Conservation (phyloP, 202 grass and related monocot genomes). For the Digitaria exilis region DNA sequence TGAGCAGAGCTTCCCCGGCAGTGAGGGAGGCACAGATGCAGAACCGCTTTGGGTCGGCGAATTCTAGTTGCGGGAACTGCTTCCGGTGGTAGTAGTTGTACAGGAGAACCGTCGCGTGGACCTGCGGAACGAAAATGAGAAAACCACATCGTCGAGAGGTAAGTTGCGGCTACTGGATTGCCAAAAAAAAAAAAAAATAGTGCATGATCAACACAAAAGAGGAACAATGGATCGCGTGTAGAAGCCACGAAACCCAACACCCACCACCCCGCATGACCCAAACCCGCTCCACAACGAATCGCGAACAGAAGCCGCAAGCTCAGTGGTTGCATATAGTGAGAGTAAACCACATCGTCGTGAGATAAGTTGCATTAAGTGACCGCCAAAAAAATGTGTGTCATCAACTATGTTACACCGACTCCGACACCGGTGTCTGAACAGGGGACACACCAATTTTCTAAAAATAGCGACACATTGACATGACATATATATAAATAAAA, state of each 20-base stretch:
- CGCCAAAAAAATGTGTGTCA: too few relatives aligned
- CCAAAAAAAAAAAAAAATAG: not conserved
- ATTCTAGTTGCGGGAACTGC: constrained; percentile 48
- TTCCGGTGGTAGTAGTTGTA: constrained; percentile 84
- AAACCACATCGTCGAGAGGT: not conserved
- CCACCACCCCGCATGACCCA: not conserved
- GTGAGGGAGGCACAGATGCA: constrained; percentile 33
- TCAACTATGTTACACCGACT: too few relatives aligned
- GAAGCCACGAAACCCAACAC: not conserved
- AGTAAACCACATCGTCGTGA: not conserved
- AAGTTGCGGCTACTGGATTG: not conserved
- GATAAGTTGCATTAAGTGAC: not conserved
- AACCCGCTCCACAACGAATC: not conserved
- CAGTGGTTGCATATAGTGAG: not conserved
- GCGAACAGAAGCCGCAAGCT: not conserved
- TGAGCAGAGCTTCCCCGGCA: constrained; percentile 38
- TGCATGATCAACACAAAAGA: constrained; percentile 1
- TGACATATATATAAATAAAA: too few relatives aligned
- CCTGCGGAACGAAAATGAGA: constrained; percentile 37
- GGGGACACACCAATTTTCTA: too few relatives aligned
- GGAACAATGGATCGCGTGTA: not conserved
- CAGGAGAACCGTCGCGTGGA: constrained; percentile 60
- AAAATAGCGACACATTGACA: too few relatives aligned
- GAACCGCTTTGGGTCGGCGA: constrained; percentile 45
- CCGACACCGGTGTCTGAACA: too few relatives aligned